Evolutionary conservation across 352 stramenopile species (phyloP), one percentile per base, ranked within the genome.

Genomic region (Phytophthora europaea): DNA sequence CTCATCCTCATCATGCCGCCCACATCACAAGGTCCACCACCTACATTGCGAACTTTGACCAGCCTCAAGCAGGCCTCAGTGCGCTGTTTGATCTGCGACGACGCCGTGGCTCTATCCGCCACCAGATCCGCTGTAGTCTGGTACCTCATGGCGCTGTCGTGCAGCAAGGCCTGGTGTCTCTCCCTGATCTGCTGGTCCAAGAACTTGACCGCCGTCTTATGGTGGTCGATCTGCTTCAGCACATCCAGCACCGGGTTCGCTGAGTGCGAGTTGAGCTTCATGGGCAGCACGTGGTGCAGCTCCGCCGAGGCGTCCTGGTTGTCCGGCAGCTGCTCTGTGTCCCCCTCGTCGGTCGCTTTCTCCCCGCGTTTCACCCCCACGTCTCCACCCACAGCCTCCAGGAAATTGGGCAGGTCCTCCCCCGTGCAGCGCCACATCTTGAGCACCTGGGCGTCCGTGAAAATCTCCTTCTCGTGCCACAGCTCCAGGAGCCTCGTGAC

Each of bases 211-310:
- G 80, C 85, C 10, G 80, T 80, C 61, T 91, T 94, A 61, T 89
- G 80, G 61, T 93, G 76, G 48, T 95, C 88, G 61, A 95, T 95
- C 50, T 91, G 88, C 75, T 95, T 95, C 7, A 95, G 79, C 38
- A 84, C 79, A 40, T 95, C 75, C 15, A 95, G 64, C 57, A 94
- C 83, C 1, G 87, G 88, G 63, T 95, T 93, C 6, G 78, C 88
- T 12, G 88, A 90, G 55, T 89, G 88, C 4, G 85, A 85, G 40
- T 94, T 95, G 13, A 95, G 78, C 61, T 89, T 91, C 82, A 91
- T 90, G 1, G 88, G 88, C 45, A 93, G 61, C 18, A 82, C 83
- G 18, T 88, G 82, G 36, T 84, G 65, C 40, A 84, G 63, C 34
- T 79, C 67, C 28, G 18, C 64, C 6, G 67, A 72, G 51, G 72